Evolutionary conservation across 2,329 filamentous ascomycete species (phyloP).

Genomic region (Monilinia aucupariae): DNA sequence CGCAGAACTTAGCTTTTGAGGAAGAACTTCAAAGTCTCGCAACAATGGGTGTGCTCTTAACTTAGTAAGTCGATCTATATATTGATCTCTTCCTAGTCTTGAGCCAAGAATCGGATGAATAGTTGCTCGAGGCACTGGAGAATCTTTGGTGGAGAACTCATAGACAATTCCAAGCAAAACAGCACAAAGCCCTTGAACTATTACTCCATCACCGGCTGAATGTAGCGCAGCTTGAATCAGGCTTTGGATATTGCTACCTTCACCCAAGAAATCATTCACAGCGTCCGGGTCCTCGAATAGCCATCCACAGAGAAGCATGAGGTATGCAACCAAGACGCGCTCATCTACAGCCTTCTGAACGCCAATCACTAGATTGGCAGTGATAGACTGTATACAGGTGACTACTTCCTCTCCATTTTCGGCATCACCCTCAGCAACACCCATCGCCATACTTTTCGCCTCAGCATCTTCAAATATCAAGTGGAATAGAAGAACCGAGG

Average conservation of each 20-base stretch:
- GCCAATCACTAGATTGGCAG: slow-evolving; percentile 77
- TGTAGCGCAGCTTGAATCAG: slow-evolving; percentile 68
- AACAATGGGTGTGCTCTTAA: slow-evolving; percentile 73
- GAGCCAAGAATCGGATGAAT: slow-evolving; percentile 73
- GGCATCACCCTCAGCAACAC: slow-evolving; percentile 82
- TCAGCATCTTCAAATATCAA: slow-evolving; percentile 73
- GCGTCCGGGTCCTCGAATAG: slow-evolving; percentile 87
- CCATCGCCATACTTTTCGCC: slow-evolving; percentile 74
- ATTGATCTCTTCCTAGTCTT: slow-evolving; percentile 78
- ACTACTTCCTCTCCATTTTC: slow-evolving; percentile 89
- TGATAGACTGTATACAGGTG: slow-evolving; percentile 83
- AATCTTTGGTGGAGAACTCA: slow-evolving; percentile 97
- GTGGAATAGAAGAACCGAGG: slow-evolving; percentile 79
- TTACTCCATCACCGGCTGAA: slow-evolving; percentile 51
- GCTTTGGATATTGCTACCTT: slow-evolving; percentile 87
- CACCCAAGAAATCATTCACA: slow-evolving; percentile 86
- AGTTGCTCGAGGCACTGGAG: slow-evolving; percentile 75
- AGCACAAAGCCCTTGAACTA: slow-evolving; percentile 78
- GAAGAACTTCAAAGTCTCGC: slow-evolving; percentile 82
- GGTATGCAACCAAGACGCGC: slow-evolving; percentile 73
- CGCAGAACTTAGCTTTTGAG: slow-evolving; percentile 57
- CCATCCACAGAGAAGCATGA: slow-evolving; percentile 86
- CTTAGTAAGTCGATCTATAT: slow-evolving; percentile 73
- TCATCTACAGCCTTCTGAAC: slow-evolving; percentile 72
- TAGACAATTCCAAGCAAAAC: slow-evolving; percentile 84